Evolutionary conservation across 2,329 filamentous ascomycete genomes (phyloP).

Genomic region (Beauveria rudraprayagi): DNA sequence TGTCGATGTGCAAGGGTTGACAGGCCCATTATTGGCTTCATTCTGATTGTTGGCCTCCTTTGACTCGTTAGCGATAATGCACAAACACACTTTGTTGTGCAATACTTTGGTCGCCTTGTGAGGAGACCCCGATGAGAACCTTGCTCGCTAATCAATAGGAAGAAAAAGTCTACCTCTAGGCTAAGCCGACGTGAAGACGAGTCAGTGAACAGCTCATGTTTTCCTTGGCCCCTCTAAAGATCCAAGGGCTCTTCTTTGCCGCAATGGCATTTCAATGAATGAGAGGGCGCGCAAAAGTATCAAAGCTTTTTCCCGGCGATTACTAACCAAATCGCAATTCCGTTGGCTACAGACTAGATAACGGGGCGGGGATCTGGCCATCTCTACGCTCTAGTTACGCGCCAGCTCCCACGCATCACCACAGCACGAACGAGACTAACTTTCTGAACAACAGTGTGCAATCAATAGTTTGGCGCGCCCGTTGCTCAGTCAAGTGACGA

Average conservation of each 20-base stretch:
- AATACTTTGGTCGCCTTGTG: not conserved
- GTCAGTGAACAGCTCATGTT: not conserved
- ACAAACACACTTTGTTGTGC: not conserved
- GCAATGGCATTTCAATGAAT: not conserved
- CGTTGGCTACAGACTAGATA: too few species aligned
- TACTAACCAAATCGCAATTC: too few species aligned
- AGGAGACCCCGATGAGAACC: not conserved
- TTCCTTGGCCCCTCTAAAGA: not conserved
- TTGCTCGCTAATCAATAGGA: not conserved
- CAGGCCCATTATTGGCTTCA: not conserved
- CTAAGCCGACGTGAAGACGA: not conserved
- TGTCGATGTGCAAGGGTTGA: not conserved
- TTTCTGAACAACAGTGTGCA: too few species aligned
- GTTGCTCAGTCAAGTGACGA: too few species aligned
- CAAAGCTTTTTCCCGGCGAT: too few species aligned
- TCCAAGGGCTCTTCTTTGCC: too few species aligned
- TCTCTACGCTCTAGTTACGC: too few species aligned
- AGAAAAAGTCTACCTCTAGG: not conserved
- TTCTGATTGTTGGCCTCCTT: not conserved
- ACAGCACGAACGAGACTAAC: too few species aligned
- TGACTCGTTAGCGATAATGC: not conserved
- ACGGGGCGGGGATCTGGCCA: too few species aligned
- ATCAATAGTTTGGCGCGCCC: too few species aligned
- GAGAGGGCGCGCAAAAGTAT: not conserved
- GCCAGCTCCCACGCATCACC: too few species aligned